Evolutionary conservation across 108 stramenopile species (phyloP).

Genomic region (Heterococcus sp.): DNA sequence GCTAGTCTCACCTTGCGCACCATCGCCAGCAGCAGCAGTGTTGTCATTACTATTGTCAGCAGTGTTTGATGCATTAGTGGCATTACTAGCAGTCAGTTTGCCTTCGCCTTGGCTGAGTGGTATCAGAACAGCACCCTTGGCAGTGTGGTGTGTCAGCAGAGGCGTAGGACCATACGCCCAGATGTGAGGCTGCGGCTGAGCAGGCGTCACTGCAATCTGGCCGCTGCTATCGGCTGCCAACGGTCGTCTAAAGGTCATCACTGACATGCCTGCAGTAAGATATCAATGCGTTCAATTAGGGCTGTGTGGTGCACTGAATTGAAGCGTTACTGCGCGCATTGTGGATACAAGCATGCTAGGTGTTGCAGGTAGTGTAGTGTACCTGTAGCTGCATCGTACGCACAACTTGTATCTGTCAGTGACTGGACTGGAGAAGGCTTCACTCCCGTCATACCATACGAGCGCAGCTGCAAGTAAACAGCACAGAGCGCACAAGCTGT

Average conservation of each 20-base stretch:
- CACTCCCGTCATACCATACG: not conserved
- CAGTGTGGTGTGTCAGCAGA: not conserved
- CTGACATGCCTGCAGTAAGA: not conserved
- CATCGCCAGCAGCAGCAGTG: no score
- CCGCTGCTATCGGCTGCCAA: not conserved
- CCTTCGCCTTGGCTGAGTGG: not conserved
- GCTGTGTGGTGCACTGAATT: not conserved
- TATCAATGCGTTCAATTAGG: not conserved
- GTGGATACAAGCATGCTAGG: no score
- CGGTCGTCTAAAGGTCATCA: not conserved
- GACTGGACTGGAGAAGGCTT: not conserved
- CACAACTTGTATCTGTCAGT: not conserved
- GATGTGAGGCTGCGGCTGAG: not conserved
- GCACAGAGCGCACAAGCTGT: not conserved
- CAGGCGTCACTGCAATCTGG: not conserved
- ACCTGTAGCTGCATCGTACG: not conserved
- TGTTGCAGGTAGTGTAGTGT: not conserved
- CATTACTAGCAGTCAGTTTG: not conserved
- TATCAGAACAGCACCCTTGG: not conserved
- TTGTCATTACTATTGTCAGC: not conserved
- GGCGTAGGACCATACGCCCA: not conserved
- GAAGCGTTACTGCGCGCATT: not conserved
- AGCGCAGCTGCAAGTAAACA: not conserved
- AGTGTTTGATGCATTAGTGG: not conserved
- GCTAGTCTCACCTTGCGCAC: no score